Percentiles rank a stretch among this genome's conserved stretches.
Conservation (phyloP, 495 filamentous ascomycete genomes). For the Penicillium lividum region DNA sequence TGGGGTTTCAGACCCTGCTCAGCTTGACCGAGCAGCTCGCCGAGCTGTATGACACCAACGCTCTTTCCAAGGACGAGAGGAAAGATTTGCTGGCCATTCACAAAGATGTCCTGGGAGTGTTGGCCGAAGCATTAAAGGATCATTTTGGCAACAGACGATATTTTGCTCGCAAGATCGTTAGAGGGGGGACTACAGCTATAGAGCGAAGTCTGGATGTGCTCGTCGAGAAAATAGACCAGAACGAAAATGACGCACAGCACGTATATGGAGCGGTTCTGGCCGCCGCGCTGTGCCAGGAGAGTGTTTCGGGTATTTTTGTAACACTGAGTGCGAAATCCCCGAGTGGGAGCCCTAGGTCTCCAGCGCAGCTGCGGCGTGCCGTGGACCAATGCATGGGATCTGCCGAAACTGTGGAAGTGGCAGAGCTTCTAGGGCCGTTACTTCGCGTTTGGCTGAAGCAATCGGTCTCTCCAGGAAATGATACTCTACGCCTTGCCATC, state of each 20-base stretch:
- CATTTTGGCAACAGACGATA: slow-evolving; percentile 87
- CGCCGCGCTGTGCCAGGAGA: slow-evolving; percentile 77
- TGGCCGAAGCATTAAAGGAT: slow-evolving; percentile 74
- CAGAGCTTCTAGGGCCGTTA: slow-evolving; percentile 42
- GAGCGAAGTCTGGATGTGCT: slow-evolving; percentile 64
- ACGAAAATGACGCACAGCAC: slow-evolving; percentile 65
- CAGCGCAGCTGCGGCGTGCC: slow-evolving; percentile 28
- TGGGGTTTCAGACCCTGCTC: slow-evolving; percentile 77
- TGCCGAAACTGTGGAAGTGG: slow-evolving; percentile 44
- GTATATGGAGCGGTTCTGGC: slow-evolving; percentile 84
- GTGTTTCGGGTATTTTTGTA: slow-evolving; percentile 51
- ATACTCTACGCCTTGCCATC: slow-evolving; percentile 35
- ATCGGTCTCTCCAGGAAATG: slow-evolving; percentile 29
- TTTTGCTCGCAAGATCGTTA: slow-evolving; percentile 70
- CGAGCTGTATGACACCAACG: slow-evolving; percentile 64
- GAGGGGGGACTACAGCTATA: slow-evolving; percentile 76
- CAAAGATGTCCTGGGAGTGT: slow-evolving; percentile 66
- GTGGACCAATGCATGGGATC: slow-evolving; percentile 40
- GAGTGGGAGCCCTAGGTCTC: slow-evolving; percentile 11
- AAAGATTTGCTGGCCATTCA: slow-evolving; percentile 66
- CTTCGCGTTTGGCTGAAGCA: slow-evolving; percentile 45
- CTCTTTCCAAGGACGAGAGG: slow-evolving; percentile 56
- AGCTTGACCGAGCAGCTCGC: slow-evolving; percentile 66
- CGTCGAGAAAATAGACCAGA: slow-evolving; percentile 53
- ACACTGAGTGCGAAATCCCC: slow-evolving; percentile 32